Evolutionary conservation across 306 rosid species (phyloP).

Genomic region (Lathyrus sativus): DNA sequence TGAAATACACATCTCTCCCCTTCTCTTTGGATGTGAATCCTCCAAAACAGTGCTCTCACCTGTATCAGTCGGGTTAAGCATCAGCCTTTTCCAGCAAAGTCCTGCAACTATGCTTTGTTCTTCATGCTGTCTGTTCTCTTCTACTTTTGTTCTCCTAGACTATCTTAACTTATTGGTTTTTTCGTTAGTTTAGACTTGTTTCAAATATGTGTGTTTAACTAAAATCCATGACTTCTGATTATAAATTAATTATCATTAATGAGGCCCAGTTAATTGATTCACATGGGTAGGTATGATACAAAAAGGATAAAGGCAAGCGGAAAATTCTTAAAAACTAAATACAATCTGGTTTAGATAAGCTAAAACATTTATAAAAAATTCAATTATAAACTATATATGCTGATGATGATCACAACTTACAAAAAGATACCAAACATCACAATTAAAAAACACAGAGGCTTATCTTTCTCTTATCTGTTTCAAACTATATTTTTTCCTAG

Average conservation of each 20-base stretch:
- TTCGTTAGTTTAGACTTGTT: not conserved
- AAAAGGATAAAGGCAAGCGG: not conserved
- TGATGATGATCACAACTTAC: not conserved
- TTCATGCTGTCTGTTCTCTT: not conserved
- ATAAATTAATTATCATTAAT: not conserved
- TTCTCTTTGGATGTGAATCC: not conserved
- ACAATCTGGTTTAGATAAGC: too few relatives aligned
- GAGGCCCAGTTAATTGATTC: not conserved
- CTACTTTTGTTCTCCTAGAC: not conserved
- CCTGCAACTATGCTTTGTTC: not conserved
- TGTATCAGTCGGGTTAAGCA: not conserved
- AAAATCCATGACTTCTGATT: not conserved
- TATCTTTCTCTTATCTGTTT: not conserved
- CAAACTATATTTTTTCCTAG: not conserved
- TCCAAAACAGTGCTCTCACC: not conserved
- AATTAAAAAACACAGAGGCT: not conserved
- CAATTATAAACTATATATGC: not conserved
- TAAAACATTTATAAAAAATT: too few relatives aligned
- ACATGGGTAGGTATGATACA: not conserved
- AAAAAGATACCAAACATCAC: not conserved
- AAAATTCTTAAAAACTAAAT: not conserved
- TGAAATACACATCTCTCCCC: not conserved
- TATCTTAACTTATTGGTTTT: not conserved
- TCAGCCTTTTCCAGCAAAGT: not conserved
- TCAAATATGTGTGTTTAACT: too few relatives aligned